phyloP scores from a whole-genome alignment of 1,139 yeast genomes.

The Kurtzmaniella natalensis region DNA sequence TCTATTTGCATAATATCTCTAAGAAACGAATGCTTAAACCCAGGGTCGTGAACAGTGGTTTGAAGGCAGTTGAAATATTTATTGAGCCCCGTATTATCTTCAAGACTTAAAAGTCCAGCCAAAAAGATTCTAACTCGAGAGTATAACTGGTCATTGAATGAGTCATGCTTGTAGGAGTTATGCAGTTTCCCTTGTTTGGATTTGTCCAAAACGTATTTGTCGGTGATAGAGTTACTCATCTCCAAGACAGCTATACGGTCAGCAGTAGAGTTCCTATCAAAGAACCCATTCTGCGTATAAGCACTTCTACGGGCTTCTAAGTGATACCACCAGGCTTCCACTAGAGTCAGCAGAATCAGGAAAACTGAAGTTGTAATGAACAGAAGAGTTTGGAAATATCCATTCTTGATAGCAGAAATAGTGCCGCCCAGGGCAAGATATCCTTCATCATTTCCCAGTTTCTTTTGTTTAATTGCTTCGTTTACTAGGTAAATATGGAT shows the following conservation, averaged over 20 bases:
- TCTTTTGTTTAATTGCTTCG: no score
- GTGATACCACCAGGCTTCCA: constrained; percentile 33
- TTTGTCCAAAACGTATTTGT: constrained; percentile 17
- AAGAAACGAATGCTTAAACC: constrained; percentile 21
- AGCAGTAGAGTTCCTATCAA: constrained; percentile 23
- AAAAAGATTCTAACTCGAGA: constrained; percentile 33
- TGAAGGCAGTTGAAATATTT: constrained; percentile 34
- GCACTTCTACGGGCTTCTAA: constrained; percentile 28
- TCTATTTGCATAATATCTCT: constrained; percentile 31
- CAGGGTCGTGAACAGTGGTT: constrained; percentile 21
- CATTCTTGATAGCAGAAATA: constrained; percentile 13
- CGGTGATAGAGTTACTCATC: constrained; percentile 36
- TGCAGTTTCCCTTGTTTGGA: constrained; percentile 14
- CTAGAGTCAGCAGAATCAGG: constrained; percentile 17
- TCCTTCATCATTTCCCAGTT: no score
- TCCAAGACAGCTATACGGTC: constrained; percentile 40
- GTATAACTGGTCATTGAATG: constrained; percentile 36
- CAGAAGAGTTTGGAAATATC: constrained; percentile 21
- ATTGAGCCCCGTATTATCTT: constrained; percentile 45
- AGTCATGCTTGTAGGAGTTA: constrained; percentile 33
- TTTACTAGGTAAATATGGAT: constrained; percentile 18
- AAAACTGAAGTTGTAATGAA: constrained; percentile 19
- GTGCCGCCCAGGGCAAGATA: no score
- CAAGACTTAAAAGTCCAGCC: constrained; percentile 31
- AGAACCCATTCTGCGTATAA: constrained; percentile 19